phyloP scores from a whole-genome alignment of 106 monocot genomes.

The Dactylorhiza incarnata region DNA sequence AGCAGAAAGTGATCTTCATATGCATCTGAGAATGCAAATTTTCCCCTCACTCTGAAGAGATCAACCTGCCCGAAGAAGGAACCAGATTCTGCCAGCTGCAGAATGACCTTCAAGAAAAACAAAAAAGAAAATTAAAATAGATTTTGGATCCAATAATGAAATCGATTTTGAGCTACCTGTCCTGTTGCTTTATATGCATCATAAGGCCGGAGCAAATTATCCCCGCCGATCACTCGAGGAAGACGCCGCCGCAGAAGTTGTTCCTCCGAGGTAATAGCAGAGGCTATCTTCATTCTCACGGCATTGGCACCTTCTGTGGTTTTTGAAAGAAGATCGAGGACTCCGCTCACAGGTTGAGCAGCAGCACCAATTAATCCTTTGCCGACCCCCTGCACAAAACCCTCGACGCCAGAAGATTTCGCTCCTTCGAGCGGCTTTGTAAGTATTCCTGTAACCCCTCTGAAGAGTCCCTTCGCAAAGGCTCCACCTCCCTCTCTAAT shows the following conservation, averaged over 20 bases:
- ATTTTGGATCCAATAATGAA: neutral
- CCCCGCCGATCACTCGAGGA: slow-evolving; percentile 83
- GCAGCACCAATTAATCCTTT: slow-evolving; percentile 97
- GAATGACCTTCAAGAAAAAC: slow-evolving; percentile 58
- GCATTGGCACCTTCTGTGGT: slow-evolving; percentile 99
- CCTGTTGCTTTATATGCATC: slow-evolving; percentile 82
- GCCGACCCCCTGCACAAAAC: slow-evolving; percentile 93
- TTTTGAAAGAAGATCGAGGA: slow-evolving; percentile 94
- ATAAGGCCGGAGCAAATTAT: slow-evolving; percentile 79
- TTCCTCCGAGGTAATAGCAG: slow-evolving; percentile 93
- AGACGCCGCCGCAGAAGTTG: slow-evolving; percentile 74
- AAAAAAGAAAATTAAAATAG: neutral
- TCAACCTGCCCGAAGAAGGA: slow-evolving; percentile 93
- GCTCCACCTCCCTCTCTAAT: slow-evolving; percentile 96
- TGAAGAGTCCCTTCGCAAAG: slow-evolving; percentile 85
- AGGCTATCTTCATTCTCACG: slow-evolving; percentile 90
- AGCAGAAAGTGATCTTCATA: slow-evolving; percentile 95
- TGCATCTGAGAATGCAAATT: slow-evolving; percentile 93
- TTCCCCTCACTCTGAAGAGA: slow-evolving; percentile 92
- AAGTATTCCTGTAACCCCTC: slow-evolving; percentile 92
- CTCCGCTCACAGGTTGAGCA: slow-evolving; percentile 94
- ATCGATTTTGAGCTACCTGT: slow-evolving; percentile 40
- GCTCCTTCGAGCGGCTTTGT: slow-evolving; percentile 97
- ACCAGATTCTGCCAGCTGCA: slow-evolving; percentile 93
- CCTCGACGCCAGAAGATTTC: slow-evolving; percentile 94